These are phyloP conservation scores for Bipolaris zeicola DNA, from an alignment of 2,329 filamentous ascomycete genomes.

Conservation along the genomic window DNA sequence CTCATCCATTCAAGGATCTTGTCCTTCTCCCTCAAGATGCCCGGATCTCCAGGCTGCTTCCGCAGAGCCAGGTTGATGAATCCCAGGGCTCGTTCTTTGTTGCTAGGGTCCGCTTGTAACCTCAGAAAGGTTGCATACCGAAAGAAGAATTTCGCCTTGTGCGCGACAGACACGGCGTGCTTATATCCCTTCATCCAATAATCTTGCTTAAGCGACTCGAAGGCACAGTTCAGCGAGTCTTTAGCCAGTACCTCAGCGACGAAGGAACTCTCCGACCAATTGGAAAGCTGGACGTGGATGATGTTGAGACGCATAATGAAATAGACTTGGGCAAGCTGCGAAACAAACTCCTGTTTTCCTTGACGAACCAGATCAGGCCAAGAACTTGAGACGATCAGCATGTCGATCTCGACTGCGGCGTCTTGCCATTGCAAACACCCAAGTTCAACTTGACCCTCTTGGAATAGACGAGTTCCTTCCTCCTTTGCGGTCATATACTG, in stretches of 20 bases:
- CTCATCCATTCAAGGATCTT: slow-evolving; percentile 12
- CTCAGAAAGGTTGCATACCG: slow-evolving; percentile 13
- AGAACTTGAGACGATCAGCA: slow-evolving; percentile 9
- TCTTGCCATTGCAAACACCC: slow-evolving; percentile 14
- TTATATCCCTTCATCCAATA: slow-evolving; percentile 18
- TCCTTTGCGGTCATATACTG: slow-evolving; percentile 18
- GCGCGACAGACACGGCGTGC: slow-evolving; percentile 4
- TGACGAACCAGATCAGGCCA: slow-evolving; percentile 13
- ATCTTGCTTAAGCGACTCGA: slow-evolving; percentile 1
- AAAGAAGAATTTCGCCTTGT: slow-evolving; percentile 16
- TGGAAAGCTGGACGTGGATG: slow-evolving; percentile 14
- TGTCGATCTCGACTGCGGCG: slow-evolving; percentile 17
- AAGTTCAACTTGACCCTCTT: not conserved
- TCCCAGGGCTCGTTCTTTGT: not conserved
- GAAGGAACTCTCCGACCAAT: slow-evolving; percentile 3
- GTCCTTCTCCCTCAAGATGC: slow-evolving; percentile 10
- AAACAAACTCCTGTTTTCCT: slow-evolving; percentile 17
- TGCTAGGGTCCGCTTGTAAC: slow-evolving; percentile 3
- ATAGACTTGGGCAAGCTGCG: slow-evolving; percentile 19
- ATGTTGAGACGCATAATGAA: slow-evolving; percentile 26
- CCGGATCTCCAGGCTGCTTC: slow-evolving; percentile 11
- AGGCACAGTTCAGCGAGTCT: slow-evolving; percentile 4
- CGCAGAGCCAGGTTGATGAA: slow-evolving; percentile 4
- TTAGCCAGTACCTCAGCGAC: slow-evolving; percentile 4
- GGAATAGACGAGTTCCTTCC: slow-evolving; percentile 12